Base-by-base conservation (phyloP, 352 stramenopile genomes). In the Plasmopara halstedii region DNA sequence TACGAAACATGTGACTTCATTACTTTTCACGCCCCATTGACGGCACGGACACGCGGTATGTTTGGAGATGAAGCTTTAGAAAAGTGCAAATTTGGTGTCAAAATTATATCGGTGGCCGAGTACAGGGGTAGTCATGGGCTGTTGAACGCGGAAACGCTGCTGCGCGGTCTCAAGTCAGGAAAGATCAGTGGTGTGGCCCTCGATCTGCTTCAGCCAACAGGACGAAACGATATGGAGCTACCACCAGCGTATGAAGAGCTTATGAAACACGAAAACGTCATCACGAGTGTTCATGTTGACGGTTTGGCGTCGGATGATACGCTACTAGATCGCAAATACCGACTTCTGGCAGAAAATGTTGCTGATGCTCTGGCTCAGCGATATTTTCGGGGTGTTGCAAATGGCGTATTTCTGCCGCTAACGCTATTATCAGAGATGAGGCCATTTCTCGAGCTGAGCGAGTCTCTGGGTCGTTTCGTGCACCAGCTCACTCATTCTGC, bases 21-120 rank as follows among this genome's bases (percentile, higher is more conserved):
- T 47, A 87, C 76, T 19, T 85, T 98, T 61, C 96, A 98, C 67
- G 93, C 95, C 37, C 95, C 95, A 14, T 85, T 98, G 52, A 98
- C 95, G 33, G 94, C 87, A 23, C 70, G 84, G 11, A 93, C 95
- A 29, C 72, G 74, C 33, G 69, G 93, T 54, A 95, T 97, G 66
- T 93, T 97, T 51, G 64, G 81, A 55, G 77, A 62, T 19, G 57
- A 70, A 0, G 83, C 84, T 32, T 67, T 97, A 2, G 75, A 70
- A 2, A 70, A 85, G 29, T 97, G 95, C 75, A 97, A 96, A 58
- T 55, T 67, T 1, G 88, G 89, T 10, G 92, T 96, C 8, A 85
- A 88, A 25, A 72, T 98, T 46, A 60, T 98, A 21, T 84, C 74
- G 0, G 80, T 89, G 8, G 68, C 74, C 8, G 77, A 88, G 53